A percentile compares a stretch with the other conserved stretches of the same genome.
These are phyloP conservation scores for Suillus spraguei DNA, from an alignment of 768 basidiomycete genomes.

Conservation along the genomic window DNA sequence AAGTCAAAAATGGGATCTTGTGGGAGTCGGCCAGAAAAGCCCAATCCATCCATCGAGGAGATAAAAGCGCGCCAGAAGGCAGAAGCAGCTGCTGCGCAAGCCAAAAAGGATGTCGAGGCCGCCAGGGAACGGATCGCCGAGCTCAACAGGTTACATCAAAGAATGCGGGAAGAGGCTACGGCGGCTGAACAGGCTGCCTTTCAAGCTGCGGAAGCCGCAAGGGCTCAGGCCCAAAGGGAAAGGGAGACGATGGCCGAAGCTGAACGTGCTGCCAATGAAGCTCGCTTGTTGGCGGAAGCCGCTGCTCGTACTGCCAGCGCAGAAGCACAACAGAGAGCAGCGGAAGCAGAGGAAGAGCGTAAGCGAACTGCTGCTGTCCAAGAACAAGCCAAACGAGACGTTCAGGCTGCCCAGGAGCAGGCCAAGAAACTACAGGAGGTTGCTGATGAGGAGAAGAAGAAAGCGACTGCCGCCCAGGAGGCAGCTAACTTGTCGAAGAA, in stretches of 20 bases:
- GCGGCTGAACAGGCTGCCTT: too few species aligned
- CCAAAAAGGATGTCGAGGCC: too few species aligned
- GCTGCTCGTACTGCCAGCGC: neutral
- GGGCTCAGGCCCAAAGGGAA: neutral
- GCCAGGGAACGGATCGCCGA: too few species aligned
- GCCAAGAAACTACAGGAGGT: slow-evolving; percentile 3
- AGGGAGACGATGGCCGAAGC: neutral
- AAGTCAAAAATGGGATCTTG: too few species aligned
- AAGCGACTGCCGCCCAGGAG: slow-evolving; percentile 19
- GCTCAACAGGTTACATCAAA: too few species aligned
- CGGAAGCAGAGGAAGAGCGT: slow-evolving; percentile 15
- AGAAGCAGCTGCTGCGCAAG: too few species aligned
- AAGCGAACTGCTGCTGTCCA: slow-evolving; percentile 12
- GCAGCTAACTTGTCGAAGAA: slow-evolving; percentile 16
- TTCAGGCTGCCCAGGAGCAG: slow-evolving; percentile 16
- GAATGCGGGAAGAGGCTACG: too few species aligned
- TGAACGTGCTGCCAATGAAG: neutral
- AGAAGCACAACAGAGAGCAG: neutral
- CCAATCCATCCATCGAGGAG: too few species aligned
- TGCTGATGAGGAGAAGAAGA: slow-evolving; percentile 24
- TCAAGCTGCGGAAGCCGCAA: neutral
- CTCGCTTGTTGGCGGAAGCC: slow-evolving; percentile 11
- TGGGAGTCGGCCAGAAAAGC: too few species aligned
- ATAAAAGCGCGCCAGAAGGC: too few species aligned
- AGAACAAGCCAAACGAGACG: slow-evolving; percentile 14